phyloP scores from a whole-genome alignment of 371 early-diverging fungal genomes.

The Syncephalastrum racemosum region DNA sequence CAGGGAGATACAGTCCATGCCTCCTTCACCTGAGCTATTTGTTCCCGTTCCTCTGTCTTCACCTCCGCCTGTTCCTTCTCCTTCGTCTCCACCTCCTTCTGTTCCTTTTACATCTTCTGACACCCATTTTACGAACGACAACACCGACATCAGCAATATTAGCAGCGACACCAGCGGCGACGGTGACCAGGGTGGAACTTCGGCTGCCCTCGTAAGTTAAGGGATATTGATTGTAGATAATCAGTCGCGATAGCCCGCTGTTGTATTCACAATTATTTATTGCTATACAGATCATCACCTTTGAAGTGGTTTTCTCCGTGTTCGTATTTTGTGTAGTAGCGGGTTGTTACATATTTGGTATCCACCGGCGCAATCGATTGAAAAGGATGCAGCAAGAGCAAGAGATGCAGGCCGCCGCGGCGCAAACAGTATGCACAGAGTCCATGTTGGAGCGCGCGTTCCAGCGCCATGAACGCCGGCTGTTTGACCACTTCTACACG shows the following conservation, averaged over 20 bases:
- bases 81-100: not conserved
- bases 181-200: too few species aligned
- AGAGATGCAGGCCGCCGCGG: conserved; percentile 1
- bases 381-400: conserved; percentile 2
- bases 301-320: conserved; percentile 17
- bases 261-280: not conserved
- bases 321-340: conserved; percentile 9
- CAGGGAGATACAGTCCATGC: not conserved
- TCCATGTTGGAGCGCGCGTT: conserved; percentile 12
- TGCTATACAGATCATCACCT: conserved; percentile 10
- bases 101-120: not conserved
- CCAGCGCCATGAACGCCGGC: conserved; percentile 2
- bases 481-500: not conserved
- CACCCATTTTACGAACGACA: not conserved
- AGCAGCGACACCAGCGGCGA: too few species aligned
- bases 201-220: not conserved
- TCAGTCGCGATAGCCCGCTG: too few species aligned
- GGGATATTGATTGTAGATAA: not conserved
- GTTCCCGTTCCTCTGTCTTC: not conserved
- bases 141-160: too few species aligned
- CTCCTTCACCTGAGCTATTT: not conserved
- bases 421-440: conserved; percentile 10
- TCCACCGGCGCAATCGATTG: conserved; percentile 10
- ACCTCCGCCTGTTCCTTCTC: too few species aligned
- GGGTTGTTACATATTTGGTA: conserved; percentile 13